Conservation (phyloP, 306 rosid species). For the Quercus robur region DNA sequence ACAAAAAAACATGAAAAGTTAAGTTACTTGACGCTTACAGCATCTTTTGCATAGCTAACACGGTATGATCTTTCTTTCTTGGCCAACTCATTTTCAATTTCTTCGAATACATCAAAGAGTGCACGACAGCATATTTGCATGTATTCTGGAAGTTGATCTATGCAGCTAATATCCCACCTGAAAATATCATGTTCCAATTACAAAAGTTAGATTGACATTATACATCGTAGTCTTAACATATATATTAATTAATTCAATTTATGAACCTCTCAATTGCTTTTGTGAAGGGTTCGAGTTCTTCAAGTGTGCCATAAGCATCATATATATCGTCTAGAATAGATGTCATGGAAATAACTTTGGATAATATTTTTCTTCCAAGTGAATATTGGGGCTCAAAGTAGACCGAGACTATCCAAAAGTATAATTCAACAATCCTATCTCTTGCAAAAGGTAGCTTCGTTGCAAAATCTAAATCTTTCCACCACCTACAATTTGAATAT, state of each 20-base stretch:
- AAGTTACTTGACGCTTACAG: neutral
- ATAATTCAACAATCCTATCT: conserved; percentile 47
- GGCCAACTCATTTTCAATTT: conserved; percentile 21
- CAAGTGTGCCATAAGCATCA: conserved; percentile 48
- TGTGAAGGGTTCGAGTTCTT: conserved; percentile 42
- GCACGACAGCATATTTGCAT: neutral
- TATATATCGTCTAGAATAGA: conserved; percentile 43
- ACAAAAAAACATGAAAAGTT: too few species aligned
- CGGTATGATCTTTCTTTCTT: conserved; percentile 15
- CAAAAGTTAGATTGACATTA: too few species aligned
- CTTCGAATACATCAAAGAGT: conserved; percentile 12
- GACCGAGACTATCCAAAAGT: conserved; percentile 38
- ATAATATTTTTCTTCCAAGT: conserved; percentile 20
- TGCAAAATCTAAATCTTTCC: conserved; percentile 34
- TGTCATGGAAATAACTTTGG: neutral
- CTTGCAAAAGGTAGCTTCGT: conserved; percentile 29
- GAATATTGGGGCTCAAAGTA: conserved; percentile 29
- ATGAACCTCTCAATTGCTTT: conserved; percentile 41
- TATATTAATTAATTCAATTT: too few species aligned
- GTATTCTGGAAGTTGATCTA: conserved; percentile 3
- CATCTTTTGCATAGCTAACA: conserved; percentile 16
- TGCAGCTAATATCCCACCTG: neutral
- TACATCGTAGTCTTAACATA: too few species aligned
- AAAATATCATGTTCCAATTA: neutral
- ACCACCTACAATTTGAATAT: conserved; percentile 35